Evolutionary conservation across 208 protist genomes (phyloP), one percentile per base, ranked within the genome.

Genomic region (Leishmania tropica): DNA sequence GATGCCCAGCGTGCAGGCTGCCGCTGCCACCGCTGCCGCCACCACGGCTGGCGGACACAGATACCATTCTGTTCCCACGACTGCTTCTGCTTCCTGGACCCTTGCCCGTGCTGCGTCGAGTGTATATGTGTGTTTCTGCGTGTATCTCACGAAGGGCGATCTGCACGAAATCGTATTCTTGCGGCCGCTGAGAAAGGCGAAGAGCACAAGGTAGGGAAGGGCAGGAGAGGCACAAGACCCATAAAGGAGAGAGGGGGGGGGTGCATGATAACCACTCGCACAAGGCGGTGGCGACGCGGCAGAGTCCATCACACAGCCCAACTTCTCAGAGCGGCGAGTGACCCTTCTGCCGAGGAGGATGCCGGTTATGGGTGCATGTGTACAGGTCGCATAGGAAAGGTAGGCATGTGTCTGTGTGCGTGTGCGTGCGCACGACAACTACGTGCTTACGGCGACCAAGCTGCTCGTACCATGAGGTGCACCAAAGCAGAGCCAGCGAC

Each of bases 1-100:
- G 76, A 74, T 81, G 81, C 21, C 72, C 71, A 15, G 75, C 53
- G 67, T 71, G 81, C 56, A 58, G 42, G 24, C 40, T 28, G 47
- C 28, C 48, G 47, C 1, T n/a, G 47, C 71, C 71, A 21, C 21
- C n/a, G 71, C 45, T 56, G 47, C 28, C 47, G 40, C 21, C 28
- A 56, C 47, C 11, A 15, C 31, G 37, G 7, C 28, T 48, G 4
- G 31, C 17, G 28, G 65, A 71, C 65, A 71, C 19, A n/a, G 65
- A 71, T 28, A 47, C 65, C 65, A 71, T 45, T 48, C 19, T 71
- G 13, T n/a, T 71, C 17, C 19, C 19, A 0, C 40, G 17, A 10
- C 24, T 60, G 24, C 6, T 62, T 62, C 28, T 31, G 24, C 56
- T 62, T n/a, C 24, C 56, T 62, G 4, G 24, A 24, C 24, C 19